Evolutionary conservation across 2,329 filamentous ascomycete genomes (phyloP), one percentile per base, ranked within the genome.

Genomic region (Cytospora leucostoma): DNA sequence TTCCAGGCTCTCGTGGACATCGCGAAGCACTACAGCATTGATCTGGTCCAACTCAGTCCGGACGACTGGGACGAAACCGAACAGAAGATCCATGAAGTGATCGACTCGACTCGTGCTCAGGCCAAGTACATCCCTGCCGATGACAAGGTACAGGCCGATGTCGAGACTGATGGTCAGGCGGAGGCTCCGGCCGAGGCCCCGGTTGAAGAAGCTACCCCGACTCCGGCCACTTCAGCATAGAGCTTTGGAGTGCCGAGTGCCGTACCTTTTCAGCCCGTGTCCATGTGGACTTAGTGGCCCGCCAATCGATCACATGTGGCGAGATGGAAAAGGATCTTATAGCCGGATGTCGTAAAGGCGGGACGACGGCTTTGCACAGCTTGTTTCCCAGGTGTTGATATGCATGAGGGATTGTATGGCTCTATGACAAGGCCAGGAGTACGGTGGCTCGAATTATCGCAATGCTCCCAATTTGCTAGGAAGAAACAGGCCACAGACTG

Each of bases 11-110:
- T 99, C 55, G 86, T 87, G 69, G 78, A 85, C n/a, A 99, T 98
- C 72, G 88, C 91, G 64, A 78, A 83, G 15, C 88, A 90, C 74
- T 97, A 96, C 76, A 83, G 85, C 63, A 93, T 95, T 52, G 86
- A 93, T 69, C 86, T 97, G 65, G 87, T 92, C 54, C 88, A 89
- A 68, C 85, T 99, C 56, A 88, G 93, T 68, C 92, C 91, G 3
- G 84, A 88, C 33, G 93, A 99, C 74, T 97, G 94, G 93, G 95
- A 98, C 71, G 82, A 87, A 63, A 92, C 95, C 0, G 94, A 98
- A 79, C 84, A 87, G 54, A 85, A 88, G 67, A 90, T 97, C 63
- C 92, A 96, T 77, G 84, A 84, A 59, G 88, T 93, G 60, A 92
- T 94, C 80, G 93, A 92, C 79, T 86, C 84, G 66, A 86, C 83